Percentiles rank a stretch among this genome's conserved stretches.
These are phyloP conservation scores for Albugo laibachii DNA, from an alignment of 352 stramenopile genomes.

Conservation along the genomic window DNA sequence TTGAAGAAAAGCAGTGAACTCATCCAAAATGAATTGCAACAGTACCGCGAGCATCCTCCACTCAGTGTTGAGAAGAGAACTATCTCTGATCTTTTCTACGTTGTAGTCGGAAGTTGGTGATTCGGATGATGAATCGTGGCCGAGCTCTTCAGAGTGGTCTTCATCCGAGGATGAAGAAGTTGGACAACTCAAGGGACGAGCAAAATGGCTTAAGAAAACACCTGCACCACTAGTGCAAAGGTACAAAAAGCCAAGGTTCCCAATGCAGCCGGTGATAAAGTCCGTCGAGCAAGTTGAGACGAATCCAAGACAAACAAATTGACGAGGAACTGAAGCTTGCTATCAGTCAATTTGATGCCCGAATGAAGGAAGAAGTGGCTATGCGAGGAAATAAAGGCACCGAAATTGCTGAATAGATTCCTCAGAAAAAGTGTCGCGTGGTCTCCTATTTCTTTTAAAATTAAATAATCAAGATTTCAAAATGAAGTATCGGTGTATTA, in stretches of 20 bases:
- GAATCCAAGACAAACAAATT: slow-evolving; percentile 27
- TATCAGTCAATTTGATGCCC: slow-evolving; percentile 53
- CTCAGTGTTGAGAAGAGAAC: slow-evolving; percentile 32
- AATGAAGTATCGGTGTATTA: too few relatives aligned
- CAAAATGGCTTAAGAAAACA: slow-evolving; percentile 91
- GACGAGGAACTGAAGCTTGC: slow-evolving; percentile 74
- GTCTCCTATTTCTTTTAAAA: too few relatives aligned
- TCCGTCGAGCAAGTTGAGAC: slow-evolving; percentile 21
- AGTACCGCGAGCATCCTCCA: slow-evolving; percentile 83
- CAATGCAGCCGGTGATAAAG: slow-evolving; percentile 30
- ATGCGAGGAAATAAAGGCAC: slow-evolving; percentile 69
- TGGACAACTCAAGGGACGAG: slow-evolving; percentile 87
- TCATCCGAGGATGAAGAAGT: slow-evolving; percentile 58
- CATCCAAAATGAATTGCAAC: slow-evolving; percentile 75
- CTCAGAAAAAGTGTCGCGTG: too few relatives aligned
- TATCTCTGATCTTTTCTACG: neutral
- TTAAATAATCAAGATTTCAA: too few relatives aligned
- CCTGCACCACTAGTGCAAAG: slow-evolving; percentile 19
- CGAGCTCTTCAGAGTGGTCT: slow-evolving; percentile 33
- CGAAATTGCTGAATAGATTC: slow-evolving; percentile 48
- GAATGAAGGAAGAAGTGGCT: slow-evolving; percentile 69
- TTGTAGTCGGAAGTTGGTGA: slow-evolving; percentile 1
- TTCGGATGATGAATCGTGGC: slow-evolving; percentile 18
- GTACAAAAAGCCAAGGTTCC: slow-evolving; percentile 18
- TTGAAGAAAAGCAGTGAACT: slow-evolving; percentile 92